Evolutionary conservation across 169 alveolate species (phyloP).

Genomic region (Fabrea salina): DNA sequence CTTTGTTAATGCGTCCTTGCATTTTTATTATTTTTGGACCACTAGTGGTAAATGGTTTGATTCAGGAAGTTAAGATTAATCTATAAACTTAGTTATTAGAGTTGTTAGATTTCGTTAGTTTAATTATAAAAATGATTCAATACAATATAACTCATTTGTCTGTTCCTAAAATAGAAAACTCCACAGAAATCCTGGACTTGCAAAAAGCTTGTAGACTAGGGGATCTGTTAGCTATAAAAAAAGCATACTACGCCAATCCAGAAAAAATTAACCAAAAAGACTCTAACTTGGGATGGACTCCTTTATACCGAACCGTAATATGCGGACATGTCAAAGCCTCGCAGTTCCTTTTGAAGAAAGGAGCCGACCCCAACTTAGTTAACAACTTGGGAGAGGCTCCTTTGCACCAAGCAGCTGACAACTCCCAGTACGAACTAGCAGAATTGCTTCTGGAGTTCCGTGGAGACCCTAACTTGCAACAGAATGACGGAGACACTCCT

Average conservation of each 20-base stretch:
- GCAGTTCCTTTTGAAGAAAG: neutral
- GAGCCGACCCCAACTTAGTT: conserved; percentile 1
- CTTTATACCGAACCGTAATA: conserved; percentile 25
- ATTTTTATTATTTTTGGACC: no score
- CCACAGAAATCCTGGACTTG: conserved; percentile 5
- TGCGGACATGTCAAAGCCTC: conserved; percentile 12
- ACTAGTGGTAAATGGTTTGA: no score
- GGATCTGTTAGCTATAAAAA: neutral
- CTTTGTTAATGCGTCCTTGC: conserved; percentile 25
- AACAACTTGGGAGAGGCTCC: conserved; percentile 32
- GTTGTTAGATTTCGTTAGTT: no score
- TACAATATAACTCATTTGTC: neutral
- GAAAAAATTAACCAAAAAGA: conserved; percentile 18
- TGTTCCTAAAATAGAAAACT: neutral
- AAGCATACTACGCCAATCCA: neutral
- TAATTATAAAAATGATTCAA: conserved; percentile 6
- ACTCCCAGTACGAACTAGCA: conserved; percentile 23
- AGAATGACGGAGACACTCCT: conserved; percentile 39
- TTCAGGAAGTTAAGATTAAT: no score
- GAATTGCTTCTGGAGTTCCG: conserved; percentile 8
- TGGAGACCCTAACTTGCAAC: conserved; percentile 25
- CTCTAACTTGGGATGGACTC: conserved; percentile 19
- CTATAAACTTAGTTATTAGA: no score
- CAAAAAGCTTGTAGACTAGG: conserved; percentile 31
- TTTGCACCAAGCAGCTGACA: conserved; percentile 34